These are phyloP conservation scores for Agrostemma githago DNA, from an alignment of 148 eudicot genomes.

Conservation along the genomic window DNA sequence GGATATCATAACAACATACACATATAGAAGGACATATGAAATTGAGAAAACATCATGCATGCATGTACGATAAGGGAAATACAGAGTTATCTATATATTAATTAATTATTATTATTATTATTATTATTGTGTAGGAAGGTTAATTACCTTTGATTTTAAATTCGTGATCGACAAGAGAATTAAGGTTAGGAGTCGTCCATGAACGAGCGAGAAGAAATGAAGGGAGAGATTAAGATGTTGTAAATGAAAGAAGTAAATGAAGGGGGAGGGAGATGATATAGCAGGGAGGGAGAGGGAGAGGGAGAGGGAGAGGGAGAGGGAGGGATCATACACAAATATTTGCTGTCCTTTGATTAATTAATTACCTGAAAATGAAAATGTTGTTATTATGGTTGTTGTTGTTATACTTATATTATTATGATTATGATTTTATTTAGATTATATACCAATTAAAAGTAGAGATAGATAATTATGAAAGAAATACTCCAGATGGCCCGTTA, in stretches of 20 bases:
- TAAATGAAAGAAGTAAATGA: constrained; percentile 15
- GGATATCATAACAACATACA: neutral
- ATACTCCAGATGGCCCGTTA: constrained; percentile 14
- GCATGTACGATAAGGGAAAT: neutral
- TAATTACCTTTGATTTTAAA: constrained; percentile 9
- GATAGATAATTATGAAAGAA: neutral
- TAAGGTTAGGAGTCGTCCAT: constrained; percentile 27
- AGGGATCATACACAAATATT: constrained; percentile 17
- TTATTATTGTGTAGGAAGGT: too few relatives aligned
- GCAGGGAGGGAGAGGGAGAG: too few relatives aligned
- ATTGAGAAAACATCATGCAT: neutral
- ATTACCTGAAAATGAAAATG: constrained; percentile 10
- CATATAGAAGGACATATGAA: neutral
- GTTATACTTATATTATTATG: neutral
- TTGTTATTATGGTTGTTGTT: neutral
- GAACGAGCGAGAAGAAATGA: constrained; percentile 1
- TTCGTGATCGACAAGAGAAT: constrained; percentile 12
- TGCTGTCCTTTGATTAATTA: constrained; percentile 21
- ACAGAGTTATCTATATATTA: neutral
- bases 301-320: constrained; percentile 6
- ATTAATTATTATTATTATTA: too few relatives aligned
- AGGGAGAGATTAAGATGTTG: neutral
- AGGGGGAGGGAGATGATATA: constrained; percentile 6
- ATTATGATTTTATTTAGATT: neutral
- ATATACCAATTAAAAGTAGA: neutral